A percentile compares a stretch with the other conserved stretches of the same genome.
phyloP scores from a whole-genome alignment of 2,329 filamentous ascomycete species.

The Colletotrichum chlorophyti region DNA sequence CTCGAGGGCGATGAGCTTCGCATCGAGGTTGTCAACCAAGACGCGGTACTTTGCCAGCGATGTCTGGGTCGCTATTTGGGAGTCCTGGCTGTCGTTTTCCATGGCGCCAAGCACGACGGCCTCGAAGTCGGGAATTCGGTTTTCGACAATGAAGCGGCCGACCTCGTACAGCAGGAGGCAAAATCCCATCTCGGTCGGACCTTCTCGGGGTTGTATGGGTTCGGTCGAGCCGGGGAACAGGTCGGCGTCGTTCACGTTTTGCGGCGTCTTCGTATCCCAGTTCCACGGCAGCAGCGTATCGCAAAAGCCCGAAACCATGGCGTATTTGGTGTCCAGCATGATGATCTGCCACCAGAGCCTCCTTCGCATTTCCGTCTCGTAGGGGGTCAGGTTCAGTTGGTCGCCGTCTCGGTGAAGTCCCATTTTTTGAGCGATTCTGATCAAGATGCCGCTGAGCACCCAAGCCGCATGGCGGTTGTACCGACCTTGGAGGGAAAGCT shows the following conservation, averaged over 20 bases:
- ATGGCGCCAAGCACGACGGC: constrained; percentile 43
- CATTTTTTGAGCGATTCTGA: constrained; percentile 72
- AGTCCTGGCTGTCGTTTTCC: constrained; percentile 48
- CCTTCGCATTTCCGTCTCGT: constrained; percentile 72
- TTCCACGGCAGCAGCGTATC: constrained; percentile 57
- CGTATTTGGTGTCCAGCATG: constrained; percentile 63
- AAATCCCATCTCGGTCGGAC: constrained; percentile 68
- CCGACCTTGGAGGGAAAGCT: constrained; percentile 63
- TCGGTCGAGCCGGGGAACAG: constrained; percentile 60
- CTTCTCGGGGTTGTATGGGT: constrained; percentile 57
- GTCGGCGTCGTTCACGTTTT: constrained; percentile 66
- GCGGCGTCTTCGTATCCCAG: constrained; percentile 63
- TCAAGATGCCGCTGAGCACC: constrained; percentile 65
- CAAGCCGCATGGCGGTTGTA: constrained; percentile 66
- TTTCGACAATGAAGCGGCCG: constrained; percentile 54
- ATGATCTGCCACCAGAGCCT: constrained; percentile 72
- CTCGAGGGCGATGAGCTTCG: constrained; percentile 52
- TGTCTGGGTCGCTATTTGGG: constrained; percentile 54
- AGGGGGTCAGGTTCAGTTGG: constrained; percentile 61
- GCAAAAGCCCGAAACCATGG: constrained; percentile 63
- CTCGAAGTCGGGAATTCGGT: constrained; percentile 48
- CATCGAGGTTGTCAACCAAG: constrained; percentile 50
- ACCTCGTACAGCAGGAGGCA: constrained; percentile 58
- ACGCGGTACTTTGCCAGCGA: constrained; percentile 49
- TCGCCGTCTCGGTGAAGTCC: constrained; percentile 70